Percentiles rank a stretch among this genome's conserved stretches.
phyloP scores from a whole-genome alignment of 176 grass and related monocot genomes.

The Triticum timopheevii region DNA sequence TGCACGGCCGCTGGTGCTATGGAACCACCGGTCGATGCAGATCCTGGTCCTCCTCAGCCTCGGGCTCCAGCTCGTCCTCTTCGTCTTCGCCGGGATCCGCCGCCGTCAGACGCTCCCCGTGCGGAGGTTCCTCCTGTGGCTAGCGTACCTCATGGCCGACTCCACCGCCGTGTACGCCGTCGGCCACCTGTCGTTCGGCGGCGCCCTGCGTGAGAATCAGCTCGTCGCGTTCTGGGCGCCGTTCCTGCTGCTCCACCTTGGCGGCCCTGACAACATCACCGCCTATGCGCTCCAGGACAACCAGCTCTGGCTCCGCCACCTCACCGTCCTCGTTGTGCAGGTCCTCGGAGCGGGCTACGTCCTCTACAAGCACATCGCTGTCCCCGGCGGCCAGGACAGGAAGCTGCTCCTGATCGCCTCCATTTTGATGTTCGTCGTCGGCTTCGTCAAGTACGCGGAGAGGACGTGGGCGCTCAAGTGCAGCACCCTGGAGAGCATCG shows the following conservation, averaged over 20 bases:
- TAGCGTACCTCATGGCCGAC: neutral
- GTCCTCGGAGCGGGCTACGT: neutral
- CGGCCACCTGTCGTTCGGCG: neutral
- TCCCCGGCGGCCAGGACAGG: accelerated
- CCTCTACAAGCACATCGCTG: neutral
- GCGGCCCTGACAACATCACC: conserved; percentile 12
- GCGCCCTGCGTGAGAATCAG: neutral
- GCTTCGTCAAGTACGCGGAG: neutral
- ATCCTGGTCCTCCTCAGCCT: conserved; percentile 6
- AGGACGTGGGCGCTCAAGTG: neutral
- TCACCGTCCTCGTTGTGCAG: neutral
- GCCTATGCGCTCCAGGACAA: neutral
- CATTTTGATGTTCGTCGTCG: neutral
- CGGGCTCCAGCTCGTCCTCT: neutral
- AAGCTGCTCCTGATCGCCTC: neutral
- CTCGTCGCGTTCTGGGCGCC: neutral
- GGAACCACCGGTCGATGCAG: neutral
- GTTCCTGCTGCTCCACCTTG: neutral
- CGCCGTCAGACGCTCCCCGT: neutral
- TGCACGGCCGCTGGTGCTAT: neutral
- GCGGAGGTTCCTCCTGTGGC: neutral
- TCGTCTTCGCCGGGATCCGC: neutral
- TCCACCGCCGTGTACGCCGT: neutral
- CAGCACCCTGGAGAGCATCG: neutral
- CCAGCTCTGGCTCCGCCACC: conserved; percentile 14